Evolutionary conservation across 805 yeast genomes (phyloP).

Genomic region (Starmerella riodocensis): DNA sequence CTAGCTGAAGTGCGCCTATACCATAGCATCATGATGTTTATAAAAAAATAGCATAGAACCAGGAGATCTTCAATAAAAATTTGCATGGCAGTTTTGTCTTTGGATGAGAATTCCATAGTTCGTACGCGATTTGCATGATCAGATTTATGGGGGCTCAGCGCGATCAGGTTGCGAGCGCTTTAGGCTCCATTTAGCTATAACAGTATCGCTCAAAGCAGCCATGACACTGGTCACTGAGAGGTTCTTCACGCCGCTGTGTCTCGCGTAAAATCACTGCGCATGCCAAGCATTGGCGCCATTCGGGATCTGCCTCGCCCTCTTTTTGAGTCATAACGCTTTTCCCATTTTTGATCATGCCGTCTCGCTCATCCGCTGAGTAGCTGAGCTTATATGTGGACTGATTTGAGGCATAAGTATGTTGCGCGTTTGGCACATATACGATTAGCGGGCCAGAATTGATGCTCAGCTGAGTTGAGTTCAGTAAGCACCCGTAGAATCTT

Average conservation of each 20-base stretch:
- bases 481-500: constrained; percentile 62
- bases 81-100: too few relatives aligned
- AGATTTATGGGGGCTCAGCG: too few relatives aligned
- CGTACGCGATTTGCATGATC: too few relatives aligned
- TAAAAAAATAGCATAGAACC: too few relatives aligned
- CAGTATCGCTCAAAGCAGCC: constrained; percentile 57
- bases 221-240: constrained; percentile 51
- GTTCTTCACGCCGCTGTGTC: constrained; percentile 47
- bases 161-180: too few relatives aligned
- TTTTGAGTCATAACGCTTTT: constrained; percentile 49
- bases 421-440: constrained; percentile 55
- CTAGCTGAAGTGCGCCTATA: too few relatives aligned
- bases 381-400: constrained; percentile 52
- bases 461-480: constrained; percentile 31
- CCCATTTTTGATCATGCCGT: constrained; percentile 51
- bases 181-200: too few relatives aligned
- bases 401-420: constrained; percentile 46
- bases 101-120: too few relatives aligned
- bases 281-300: constrained; percentile 57
- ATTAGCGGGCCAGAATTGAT: constrained; percentile 45
- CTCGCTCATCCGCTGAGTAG: constrained; percentile 43
- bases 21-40: too few relatives aligned
- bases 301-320: constrained; percentile 48
- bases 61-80: too few relatives aligned
- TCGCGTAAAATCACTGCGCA: constrained; percentile 68